These are phyloP conservation scores for Kuraishia cidri DNA, from an alignment of 805 yeast species.

Conservation along the genomic window DNA sequence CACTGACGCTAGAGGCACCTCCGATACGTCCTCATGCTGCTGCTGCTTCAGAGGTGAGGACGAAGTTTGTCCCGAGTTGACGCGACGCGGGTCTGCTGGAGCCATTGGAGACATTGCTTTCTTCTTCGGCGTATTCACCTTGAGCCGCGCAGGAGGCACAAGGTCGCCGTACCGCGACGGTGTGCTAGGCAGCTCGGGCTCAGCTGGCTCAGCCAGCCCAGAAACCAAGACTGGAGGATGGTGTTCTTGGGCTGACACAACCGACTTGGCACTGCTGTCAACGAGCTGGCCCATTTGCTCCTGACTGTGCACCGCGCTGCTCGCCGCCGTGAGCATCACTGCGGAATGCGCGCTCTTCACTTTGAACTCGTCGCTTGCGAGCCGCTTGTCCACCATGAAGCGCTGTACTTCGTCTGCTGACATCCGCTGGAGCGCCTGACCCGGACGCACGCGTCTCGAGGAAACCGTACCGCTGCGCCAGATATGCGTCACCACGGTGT, in stretches of 20 bases:
- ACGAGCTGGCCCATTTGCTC: too few species aligned
- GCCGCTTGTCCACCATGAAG: neutral
- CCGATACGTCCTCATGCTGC: neutral
- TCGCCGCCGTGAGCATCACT: neutral
- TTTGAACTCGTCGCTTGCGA: constrained; percentile 1
- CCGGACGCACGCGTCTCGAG: neutral
- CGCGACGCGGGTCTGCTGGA: neutral
- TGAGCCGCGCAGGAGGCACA: neutral
- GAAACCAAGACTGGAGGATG: too few species aligned
- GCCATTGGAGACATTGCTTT: neutral
- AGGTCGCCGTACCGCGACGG: constrained; percentile 1
- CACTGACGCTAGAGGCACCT: neutral
- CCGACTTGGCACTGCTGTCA: too few species aligned
- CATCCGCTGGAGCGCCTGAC: neutral
- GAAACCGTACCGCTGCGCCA: constrained; percentile 1
- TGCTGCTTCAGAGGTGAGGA: neutral
- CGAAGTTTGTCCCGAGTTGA: neutral
- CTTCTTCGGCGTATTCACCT: neutral
- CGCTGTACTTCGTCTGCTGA: neutral
- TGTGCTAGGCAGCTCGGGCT: too few species aligned
- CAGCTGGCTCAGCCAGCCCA: too few species aligned
- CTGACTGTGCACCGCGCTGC: too few species aligned
- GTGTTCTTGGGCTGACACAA: too few species aligned
- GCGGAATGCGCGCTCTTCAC: constrained; percentile 1
- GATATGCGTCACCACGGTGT: neutral